phyloP scores from a whole-genome alignment of 805 yeast genomes.

The Wickerhamiella nectarea region DNA sequence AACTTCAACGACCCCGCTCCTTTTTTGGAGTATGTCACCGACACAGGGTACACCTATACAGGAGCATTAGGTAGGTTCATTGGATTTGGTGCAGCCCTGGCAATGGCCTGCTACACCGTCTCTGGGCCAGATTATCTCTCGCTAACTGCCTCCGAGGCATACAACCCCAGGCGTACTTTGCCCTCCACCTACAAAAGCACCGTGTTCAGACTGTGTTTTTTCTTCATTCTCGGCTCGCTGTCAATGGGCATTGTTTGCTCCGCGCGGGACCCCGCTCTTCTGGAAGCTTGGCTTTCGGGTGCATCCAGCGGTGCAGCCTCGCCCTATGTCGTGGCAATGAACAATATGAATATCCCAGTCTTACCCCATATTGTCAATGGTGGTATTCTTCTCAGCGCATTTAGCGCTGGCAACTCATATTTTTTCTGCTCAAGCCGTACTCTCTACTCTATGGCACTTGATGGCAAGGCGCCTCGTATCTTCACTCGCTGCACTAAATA shows the following conservation, averaged over 20 bases:
- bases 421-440: slow-evolving; percentile 59
- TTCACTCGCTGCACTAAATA: slow-evolving; percentile 46
- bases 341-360: slow-evolving; percentile 36
- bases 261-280: slow-evolving; percentile 47
- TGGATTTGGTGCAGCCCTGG: slow-evolving; percentile 56
- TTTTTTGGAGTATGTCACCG: slow-evolving; percentile 40
- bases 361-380: slow-evolving; percentile 54
- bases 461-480: slow-evolving; percentile 59
- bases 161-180: slow-evolving; percentile 53
- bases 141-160: slow-evolving; percentile 73
- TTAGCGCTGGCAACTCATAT: slow-evolving; percentile 75
- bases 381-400: slow-evolving; percentile 57
- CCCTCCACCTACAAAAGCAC: slow-evolving; percentile 69
- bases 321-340: slow-evolving; percentile 80
- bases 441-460: slow-evolving; percentile 53
- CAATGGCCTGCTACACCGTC: slow-evolving; percentile 62
- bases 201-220: slow-evolving; percentile 50
- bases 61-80: slow-evolving; percentile 54
- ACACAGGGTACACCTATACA: slow-evolving; percentile 64
- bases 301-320: slow-evolving; percentile 30
- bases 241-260: slow-evolving; percentile 69
- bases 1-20: slow-evolving; percentile 43
- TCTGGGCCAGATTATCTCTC: slow-evolving; percentile 81
- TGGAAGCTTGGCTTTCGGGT: slow-evolving; percentile 42
- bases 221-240: slow-evolving; percentile 61